A percentile compares a stretch with the other conserved stretches of the same genome.
phyloP scores from a whole-genome alignment of 1,139 yeast species.

The Candida glucosophila region DNA sequence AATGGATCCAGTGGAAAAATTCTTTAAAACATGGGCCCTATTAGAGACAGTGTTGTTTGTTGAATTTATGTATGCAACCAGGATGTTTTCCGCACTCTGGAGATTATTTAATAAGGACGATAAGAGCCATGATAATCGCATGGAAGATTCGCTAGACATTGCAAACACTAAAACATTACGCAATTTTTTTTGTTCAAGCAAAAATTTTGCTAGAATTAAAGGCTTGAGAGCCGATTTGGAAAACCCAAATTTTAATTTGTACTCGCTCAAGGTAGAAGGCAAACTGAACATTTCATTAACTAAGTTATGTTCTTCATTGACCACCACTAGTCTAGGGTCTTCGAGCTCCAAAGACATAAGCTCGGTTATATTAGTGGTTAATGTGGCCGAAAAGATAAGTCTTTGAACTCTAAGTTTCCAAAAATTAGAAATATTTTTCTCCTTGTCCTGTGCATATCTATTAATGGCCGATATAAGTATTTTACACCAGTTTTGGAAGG shows the following conservation, averaged over 20 bases:
- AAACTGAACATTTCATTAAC: conserved; percentile 46
- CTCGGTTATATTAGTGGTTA: conserved; percentile 89
- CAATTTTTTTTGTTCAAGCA: conserved; percentile 24
- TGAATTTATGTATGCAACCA: conserved; percentile 35
- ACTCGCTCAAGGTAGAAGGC: conserved; percentile 50
- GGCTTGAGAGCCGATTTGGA: conserved; percentile 67
- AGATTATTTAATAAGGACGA: conserved; percentile 31
- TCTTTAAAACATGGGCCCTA: conserved; percentile 41
- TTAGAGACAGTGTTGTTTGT: conserved; percentile 38
- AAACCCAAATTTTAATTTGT: conserved; percentile 40
- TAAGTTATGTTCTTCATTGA: conserved; percentile 46
- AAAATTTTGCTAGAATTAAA: conserved; percentile 50
- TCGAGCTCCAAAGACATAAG: conserved; percentile 60
- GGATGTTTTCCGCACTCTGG: conserved; percentile 6
- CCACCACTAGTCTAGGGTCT: conserved; percentile 63
- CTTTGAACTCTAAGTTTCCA: conserved; percentile 38
- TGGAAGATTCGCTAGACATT: conserved; percentile 79
- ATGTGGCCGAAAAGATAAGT: conserved; percentile 84
- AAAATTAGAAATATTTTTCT: conserved; percentile 13
- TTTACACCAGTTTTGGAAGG: conserved; percentile 89
- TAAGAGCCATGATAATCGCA: conserved; percentile 61
- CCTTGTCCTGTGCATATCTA: conserved; percentile 7
- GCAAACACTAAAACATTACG: conserved; percentile 58
- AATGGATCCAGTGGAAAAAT: conserved; percentile 43
- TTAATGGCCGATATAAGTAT: conserved; percentile 49